Evolutionary conservation across 345 rosid species (phyloP).

Genomic region (Lumnitzera littorea): DNA sequence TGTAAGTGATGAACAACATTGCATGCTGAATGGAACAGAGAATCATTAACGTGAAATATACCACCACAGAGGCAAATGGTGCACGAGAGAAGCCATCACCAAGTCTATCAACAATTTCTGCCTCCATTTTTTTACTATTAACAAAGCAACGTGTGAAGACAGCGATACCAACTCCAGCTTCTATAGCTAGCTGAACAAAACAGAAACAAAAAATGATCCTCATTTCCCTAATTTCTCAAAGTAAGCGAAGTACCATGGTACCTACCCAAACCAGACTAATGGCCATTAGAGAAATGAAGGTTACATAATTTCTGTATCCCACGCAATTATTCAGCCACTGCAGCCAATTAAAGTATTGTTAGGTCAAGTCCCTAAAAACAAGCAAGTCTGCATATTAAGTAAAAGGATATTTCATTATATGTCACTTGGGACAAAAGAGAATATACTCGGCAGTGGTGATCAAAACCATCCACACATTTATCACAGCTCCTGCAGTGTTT

Average conservation of each 20-base stretch:
- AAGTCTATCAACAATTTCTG: conserved; percentile 85
- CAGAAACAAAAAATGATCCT: neutral
- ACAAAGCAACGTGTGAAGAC: conserved; percentile 87
- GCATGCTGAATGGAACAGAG: conserved; percentile 5
- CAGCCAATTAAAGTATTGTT: conserved; percentile 20
- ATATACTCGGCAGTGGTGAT: conserved; percentile 95
- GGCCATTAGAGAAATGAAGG: conserved; percentile 87
- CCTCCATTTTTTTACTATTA: conserved; percentile 69
- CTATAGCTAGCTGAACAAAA: conserved; percentile 62
- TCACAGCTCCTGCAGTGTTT: conserved; percentile 97
- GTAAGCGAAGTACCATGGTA: conserved; percentile 5
- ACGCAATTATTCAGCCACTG: conserved; percentile 99
- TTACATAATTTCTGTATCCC: conserved; percentile 78
- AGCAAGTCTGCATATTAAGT: conserved; percentile 3
- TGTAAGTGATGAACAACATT: conserved; percentile 5
- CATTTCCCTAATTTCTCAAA: neutral
- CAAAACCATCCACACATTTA: conserved; percentile 96
- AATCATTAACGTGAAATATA: conserved; percentile 18
- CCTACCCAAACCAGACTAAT: conserved; percentile 87
- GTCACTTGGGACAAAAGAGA: conserved; percentile 9
- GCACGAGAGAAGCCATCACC: conserved; percentile 97
- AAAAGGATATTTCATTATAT: neutral
- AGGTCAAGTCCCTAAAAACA: conserved; percentile 10
- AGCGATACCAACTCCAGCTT: conserved; percentile 88
- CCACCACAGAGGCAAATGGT: conserved; percentile 96